phyloP scores from a whole-genome alignment of 306 rosid genomes.

The Ammopiptanthus mongolicus region DNA sequence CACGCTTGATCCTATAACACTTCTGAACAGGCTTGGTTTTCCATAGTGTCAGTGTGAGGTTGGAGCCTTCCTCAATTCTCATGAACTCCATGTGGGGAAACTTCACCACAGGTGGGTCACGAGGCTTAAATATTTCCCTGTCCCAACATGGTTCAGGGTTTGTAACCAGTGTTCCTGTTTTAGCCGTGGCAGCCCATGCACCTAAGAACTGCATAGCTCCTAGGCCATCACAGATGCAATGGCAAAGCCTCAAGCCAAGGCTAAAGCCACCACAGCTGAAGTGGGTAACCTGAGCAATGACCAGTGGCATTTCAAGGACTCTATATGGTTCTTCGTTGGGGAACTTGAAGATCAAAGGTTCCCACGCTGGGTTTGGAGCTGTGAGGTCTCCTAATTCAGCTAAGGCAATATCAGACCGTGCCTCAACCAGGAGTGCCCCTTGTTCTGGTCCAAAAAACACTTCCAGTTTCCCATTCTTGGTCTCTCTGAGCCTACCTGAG shows the following conservation, averaged over 20 bases:
- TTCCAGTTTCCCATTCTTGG: constrained; percentile 67
- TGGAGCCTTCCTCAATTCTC: constrained; percentile 78
- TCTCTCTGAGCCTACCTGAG: constrained; percentile 73
- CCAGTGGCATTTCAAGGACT: constrained; percentile 86
- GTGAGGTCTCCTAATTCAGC: constrained; percentile 56
- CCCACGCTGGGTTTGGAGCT: constrained; percentile 92
- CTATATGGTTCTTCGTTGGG: constrained; percentile 73
- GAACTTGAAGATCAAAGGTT: constrained; percentile 71
- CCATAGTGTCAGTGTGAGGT: constrained; percentile 55
- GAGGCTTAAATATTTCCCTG: constrained; percentile 58
- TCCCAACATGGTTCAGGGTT: constrained; percentile 76
- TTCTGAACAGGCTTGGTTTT: constrained; percentile 60
- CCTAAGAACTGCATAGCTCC: constrained; percentile 89
- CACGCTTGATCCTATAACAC: constrained; percentile 64
- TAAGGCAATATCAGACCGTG: constrained; percentile 44
- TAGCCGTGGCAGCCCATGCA: constrained; percentile 82
- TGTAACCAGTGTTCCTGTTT: constrained; percentile 38
- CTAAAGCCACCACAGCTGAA: constrained; percentile 84
- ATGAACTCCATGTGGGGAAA: constrained; percentile 78
- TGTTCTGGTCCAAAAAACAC: constrained; percentile 66
- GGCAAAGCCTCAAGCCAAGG: constrained; percentile 93
- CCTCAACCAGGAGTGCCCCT: constrained; percentile 80
- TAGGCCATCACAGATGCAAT: constrained; percentile 84
- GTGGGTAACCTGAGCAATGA: constrained; percentile 72
- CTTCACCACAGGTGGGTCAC: constrained; percentile 52